Evolutionary conservation across 2,329 filamentous ascomycete species (phyloP).

Genomic region (Emmonsia crescens): DNA sequence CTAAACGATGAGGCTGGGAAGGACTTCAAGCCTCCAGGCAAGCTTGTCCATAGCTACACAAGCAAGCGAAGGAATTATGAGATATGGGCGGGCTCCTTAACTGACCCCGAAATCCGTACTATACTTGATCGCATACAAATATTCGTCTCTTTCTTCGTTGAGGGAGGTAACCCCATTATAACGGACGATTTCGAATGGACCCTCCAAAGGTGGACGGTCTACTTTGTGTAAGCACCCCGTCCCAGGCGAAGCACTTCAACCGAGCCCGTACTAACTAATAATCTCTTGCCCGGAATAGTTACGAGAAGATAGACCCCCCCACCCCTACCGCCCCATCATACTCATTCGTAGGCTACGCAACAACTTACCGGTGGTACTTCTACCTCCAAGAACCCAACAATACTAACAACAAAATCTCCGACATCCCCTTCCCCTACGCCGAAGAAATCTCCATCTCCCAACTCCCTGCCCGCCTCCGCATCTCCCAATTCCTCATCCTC

Average conservation of each 20-base stretch:
- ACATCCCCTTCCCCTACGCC: slow-evolving; percentile 34
- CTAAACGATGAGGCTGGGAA: slow-evolving; percentile 31
- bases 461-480: slow-evolving; percentile 66
- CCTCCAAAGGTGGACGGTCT: slow-evolving; percentile 79
- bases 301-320: slow-evolving; percentile 43
- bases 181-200: slow-evolving; percentile 62
- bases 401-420: slow-evolving; percentile 32
- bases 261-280: neutral
- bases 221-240: slow-evolving; percentile 54
- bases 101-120: slow-evolving; percentile 56
- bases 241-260: neutral
- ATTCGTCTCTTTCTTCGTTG: slow-evolving; percentile 76
- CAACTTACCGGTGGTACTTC: slow-evolving; percentile 75
- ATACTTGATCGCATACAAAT: slow-evolving; percentile 75
- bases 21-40: slow-evolving; percentile 62
- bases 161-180: slow-evolving; percentile 72
- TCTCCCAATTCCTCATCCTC: slow-evolving; percentile 88
- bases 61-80: slow-evolving; percentile 58
- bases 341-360: slow-evolving; percentile 77
- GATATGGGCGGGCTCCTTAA: slow-evolving; percentile 70
- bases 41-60: slow-evolving; percentile 54
- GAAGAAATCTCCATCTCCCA: slow-evolving; percentile 41
- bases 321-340: slow-evolving; percentile 50
- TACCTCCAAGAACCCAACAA: slow-evolving; percentile 35
- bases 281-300: slow-evolving; percentile 26